Evolutionary conservation across 1,139 yeast species (phyloP), one percentile per base, ranked within the genome.

Genomic region (Eremothecium gossypii): DNA sequence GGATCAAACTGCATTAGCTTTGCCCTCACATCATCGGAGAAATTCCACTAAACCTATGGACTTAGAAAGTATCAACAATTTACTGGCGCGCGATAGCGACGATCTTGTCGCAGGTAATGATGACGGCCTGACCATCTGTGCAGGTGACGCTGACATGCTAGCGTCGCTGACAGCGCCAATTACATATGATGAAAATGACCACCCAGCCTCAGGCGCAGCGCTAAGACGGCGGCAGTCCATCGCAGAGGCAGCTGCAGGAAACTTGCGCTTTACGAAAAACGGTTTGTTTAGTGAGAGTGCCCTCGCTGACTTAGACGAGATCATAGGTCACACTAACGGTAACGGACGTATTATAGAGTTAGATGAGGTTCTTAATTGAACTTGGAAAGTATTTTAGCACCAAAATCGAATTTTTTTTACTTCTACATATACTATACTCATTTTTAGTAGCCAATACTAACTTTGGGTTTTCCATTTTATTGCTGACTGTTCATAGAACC

Each of bases 251-350:
- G 80, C 79, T n/a, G 73, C 77, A 7, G 89, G 80, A 55, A 87
- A 87, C 5, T 67, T 77, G 51, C 67, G 89, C 47, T 76, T 81
- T 10, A 83, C 93, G 1, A 81, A 76, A 52, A 76, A 77, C 49
- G 93, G 93, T 4, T 65, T 83, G 45, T 82, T 82, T 59, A 79
- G 81, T 57, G 89, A 82, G 57, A 76, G 75, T 47, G 79, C 85
- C 1, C 63, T 83, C 52, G 76, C 79, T 8, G 83, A 79, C 52
- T 83, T 82, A 32, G 91, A 82, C 54, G 84, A 77, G 51, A 59
- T 60, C 11, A 50, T 60, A 12, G 56, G 53, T 32, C 44, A 44
- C 26, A 37, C 43, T 31, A 34, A 34, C 14, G 51, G 51, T 7
- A 42, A 39, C 8, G 41, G 53, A 6, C 42, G 55, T 2, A 47